Conservation (phyloP, 2,329 filamentous ascomycete genomes). For the Albophoma yamanashiensis region DNA sequence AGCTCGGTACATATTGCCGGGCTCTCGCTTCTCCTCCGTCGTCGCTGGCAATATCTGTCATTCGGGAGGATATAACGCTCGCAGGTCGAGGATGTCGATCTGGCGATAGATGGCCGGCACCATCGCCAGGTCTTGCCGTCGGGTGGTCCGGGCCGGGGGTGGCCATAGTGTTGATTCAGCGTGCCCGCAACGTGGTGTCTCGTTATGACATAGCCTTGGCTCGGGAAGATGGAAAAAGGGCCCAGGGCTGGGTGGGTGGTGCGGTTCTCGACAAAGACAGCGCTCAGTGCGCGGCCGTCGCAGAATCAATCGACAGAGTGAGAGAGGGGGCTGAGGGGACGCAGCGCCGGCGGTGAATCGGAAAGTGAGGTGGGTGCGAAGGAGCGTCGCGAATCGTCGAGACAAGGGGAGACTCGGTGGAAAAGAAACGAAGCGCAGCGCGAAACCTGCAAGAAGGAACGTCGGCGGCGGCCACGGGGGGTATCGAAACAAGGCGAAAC, state of each 20-base stretch:
- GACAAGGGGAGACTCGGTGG: not conserved
- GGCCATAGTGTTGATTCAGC: slow-evolving; percentile 21
- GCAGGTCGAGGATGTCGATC: slow-evolving; percentile 38
- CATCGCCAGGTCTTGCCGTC: slow-evolving; percentile 25
- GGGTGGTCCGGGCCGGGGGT: slow-evolving; percentile 22
- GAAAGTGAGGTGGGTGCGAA: not conserved
- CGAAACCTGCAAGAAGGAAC: not conserved
- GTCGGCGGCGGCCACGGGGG: not conserved
- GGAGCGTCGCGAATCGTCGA: not conserved
- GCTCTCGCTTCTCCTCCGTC: slow-evolving; percentile 36
- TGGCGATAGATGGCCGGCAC: slow-evolving; percentile 26
- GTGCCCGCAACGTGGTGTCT: slow-evolving; percentile 1
- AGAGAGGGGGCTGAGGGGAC: not conserved
- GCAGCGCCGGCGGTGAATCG: not conserved
- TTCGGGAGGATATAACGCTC: slow-evolving; percentile 61
- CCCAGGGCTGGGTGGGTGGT: not conserved
- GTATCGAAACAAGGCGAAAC: not conserved
- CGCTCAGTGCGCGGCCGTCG: not conserved
- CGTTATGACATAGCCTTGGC: slow-evolving; percentile 9
- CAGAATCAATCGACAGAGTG: not conserved
- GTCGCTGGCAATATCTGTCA: slow-evolving; percentile 54
- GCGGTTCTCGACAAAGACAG: not conserved
- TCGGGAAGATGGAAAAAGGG: not conserved
- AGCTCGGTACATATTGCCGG: slow-evolving; percentile 12
- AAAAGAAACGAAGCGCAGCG: not conserved